Percentiles rank a stretch among this genome's conserved stretches.
Conservation (phyloP, 2,329 filamentous ascomycete species). For the Reticulascus tulasneorum region DNA sequence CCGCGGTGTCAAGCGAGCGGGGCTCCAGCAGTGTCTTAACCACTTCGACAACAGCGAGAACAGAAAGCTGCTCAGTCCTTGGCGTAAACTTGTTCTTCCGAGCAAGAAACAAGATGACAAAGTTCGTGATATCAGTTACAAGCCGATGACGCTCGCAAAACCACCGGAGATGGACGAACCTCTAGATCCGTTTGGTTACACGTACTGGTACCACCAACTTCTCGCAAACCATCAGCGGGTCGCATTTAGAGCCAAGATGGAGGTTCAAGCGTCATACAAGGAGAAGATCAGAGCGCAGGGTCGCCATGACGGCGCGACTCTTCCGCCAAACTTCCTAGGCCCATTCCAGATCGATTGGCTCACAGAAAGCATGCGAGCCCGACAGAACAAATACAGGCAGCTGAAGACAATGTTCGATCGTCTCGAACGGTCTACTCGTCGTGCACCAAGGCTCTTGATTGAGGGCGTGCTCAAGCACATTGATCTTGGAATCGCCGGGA, state of each 20-base stretch:
- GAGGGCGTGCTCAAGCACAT: slow-evolving; percentile 15
- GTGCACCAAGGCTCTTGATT: slow-evolving; percentile 25
- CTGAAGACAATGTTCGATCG: slow-evolving; percentile 16
- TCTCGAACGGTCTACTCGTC: slow-evolving; percentile 17
- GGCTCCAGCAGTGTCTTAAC: slow-evolving; percentile 38
- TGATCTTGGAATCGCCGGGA: slow-evolving; percentile 1
- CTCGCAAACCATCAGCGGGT: slow-evolving; percentile 16
- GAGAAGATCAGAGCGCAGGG: slow-evolving; percentile 3
- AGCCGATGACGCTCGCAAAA: slow-evolving; percentile 7
- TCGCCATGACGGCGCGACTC: slow-evolving; percentile 9
- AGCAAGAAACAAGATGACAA: slow-evolving; percentile 16
- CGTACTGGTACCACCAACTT: slow-evolving; percentile 23
- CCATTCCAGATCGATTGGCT: slow-evolving; percentile 22
- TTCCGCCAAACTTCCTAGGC: slow-evolving; percentile 25
- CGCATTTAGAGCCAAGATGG: slow-evolving; percentile 19
- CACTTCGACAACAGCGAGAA: slow-evolving; percentile 34
- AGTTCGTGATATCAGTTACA: slow-evolving; percentile 11
- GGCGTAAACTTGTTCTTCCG: slow-evolving; percentile 33
- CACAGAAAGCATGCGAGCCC: slow-evolving; percentile 19
- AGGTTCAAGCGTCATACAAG: slow-evolving; percentile 16
- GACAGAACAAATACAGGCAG: slow-evolving; percentile 21
- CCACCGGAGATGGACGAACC: slow-evolving; percentile 4
- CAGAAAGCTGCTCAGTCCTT: slow-evolving; percentile 27
- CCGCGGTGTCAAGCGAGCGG: slow-evolving; percentile 41
- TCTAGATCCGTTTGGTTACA: slow-evolving; percentile 27